These are phyloP conservation scores for Microthlaspi erraticum DNA, from an alignment of 345 rosid species.

Conservation along the genomic window DNA sequence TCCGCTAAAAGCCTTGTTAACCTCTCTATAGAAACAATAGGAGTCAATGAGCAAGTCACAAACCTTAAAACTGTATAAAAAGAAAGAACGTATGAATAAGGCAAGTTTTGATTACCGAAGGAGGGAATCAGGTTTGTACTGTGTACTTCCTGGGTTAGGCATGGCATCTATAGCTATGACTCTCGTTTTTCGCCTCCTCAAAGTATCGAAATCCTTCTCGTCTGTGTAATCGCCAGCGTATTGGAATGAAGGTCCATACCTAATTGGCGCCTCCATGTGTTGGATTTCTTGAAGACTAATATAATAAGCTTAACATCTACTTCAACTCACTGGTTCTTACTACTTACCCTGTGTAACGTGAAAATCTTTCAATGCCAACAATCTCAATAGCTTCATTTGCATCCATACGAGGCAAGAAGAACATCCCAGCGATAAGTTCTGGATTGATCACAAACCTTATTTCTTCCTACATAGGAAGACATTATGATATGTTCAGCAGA, in stretches of 20 bases:
- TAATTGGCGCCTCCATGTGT: conserved; percentile 32
- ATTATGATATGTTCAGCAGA: neutral
- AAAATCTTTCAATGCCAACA: conserved; percentile 85
- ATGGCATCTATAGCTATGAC: conserved; percentile 87
- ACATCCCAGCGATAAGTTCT: conserved; percentile 85
- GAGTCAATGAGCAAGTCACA: neutral
- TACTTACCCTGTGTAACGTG: conserved; percentile 75
- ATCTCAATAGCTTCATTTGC: conserved; percentile 85
- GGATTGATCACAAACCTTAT: conserved; percentile 91
- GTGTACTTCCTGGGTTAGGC: conserved; percentile 58
- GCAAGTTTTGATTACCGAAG: conserved; percentile 56
- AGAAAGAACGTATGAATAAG: neutral
- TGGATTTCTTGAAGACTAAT: conserved; percentile 35
- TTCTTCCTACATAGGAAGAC: conserved; percentile 67
- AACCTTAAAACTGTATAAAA: neutral
- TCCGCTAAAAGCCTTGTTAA: conserved; percentile 86
- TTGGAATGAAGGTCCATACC: conserved; percentile 87
- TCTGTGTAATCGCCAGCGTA: conserved; percentile 74
- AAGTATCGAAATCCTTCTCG: conserved; percentile 54
- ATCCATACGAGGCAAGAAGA: conserved; percentile 87
- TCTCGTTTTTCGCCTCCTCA: conserved; percentile 66
- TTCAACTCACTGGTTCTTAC: neutral
- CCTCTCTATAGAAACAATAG: conserved; percentile 66
- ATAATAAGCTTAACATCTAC: conserved; percentile 23
- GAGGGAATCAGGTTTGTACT: conserved; percentile 55